Evolutionary conservation across 768 basidiomycete genomes (phyloP), one percentile per base, ranked within the genome.

Genomic region (Boletus tylopilopsis): DNA sequence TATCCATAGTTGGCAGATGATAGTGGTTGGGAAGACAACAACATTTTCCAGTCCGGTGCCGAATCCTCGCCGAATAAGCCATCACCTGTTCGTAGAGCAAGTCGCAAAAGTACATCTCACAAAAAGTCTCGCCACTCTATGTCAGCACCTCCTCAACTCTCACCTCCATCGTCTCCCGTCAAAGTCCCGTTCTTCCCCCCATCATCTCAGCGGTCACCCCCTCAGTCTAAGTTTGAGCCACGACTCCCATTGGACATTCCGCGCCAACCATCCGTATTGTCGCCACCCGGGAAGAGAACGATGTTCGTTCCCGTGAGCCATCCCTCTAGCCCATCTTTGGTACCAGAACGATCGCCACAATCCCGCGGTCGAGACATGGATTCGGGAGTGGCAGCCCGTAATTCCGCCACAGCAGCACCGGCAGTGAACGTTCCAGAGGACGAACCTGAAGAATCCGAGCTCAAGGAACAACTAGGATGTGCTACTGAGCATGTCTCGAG

Each of bases 21-120:
- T 45, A 90, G 88, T 58, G 88, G 87, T 29, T 92, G 90, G 89
- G 90, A 92, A 61, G 90, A 91, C 56, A 90, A 90, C 61, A 92
- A 93, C 55, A 81, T 90, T 24, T 93, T 93, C 64, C 90, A 93
- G 62, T 90, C 88, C 9, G 90, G 88, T n/a, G 85, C 85, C 5
- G 90, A 92, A 58, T 87, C 85, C n/a, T 88, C 88, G 13, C 89
- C 90, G 29, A 67, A 64, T 10, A 84, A 83, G 16, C 81, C 85
- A 30, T 78, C 83, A 6, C 85, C 83, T 38, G 51, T 69, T 50
- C 68, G 73, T 56, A 75, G 76, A 67, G 55, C 72, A 38, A 62
- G 75, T 50, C 71, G 77, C 53, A 76, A 71, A 54, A 51, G 63
- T 61, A 50, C 57, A 51, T 56, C 50, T 7, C 60, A 72, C 6